A percentile compares a stretch with the other conserved stretches of the same genome.
phyloP scores from a whole-genome alignment of 352 stramenopile species.

The Phytophthora aleatoria region DNA sequence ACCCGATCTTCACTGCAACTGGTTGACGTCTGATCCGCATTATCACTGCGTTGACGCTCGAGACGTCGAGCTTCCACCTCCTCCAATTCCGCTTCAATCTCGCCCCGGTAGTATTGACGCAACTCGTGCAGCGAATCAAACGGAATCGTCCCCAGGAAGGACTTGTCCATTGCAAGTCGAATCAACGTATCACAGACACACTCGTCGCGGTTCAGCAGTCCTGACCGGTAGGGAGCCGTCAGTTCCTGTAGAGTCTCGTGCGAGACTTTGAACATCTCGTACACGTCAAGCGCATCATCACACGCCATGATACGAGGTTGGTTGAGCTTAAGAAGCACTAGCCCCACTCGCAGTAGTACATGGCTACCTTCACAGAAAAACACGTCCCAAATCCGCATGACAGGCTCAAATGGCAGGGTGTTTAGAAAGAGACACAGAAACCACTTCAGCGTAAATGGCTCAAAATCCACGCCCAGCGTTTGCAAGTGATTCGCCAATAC shows the following conservation, averaged over 20 bases:
- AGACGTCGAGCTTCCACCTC: slow-evolving; percentile 40
- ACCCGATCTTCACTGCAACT: slow-evolving; percentile 32
- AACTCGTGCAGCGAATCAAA: slow-evolving; percentile 81
- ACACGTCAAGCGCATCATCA: slow-evolving; percentile 78
- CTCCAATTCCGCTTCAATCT: slow-evolving; percentile 63
- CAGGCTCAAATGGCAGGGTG: slow-evolving; percentile 86
- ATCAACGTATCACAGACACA: slow-evolving; percentile 85
- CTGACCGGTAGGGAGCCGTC: slow-evolving; percentile 59
- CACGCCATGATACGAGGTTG: slow-evolving; percentile 72
- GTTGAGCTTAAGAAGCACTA: slow-evolving; percentile 87
- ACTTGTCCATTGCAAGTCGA: slow-evolving; percentile 80
- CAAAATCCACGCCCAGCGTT: slow-evolving; percentile 76
- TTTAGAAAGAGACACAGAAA: slow-evolving; percentile 94
- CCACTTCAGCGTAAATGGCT: slow-evolving; percentile 93
- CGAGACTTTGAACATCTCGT: slow-evolving; percentile 84
- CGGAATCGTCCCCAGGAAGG: slow-evolving; percentile 75
- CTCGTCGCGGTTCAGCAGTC: slow-evolving; percentile 77
- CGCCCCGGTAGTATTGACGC: slow-evolving; percentile 59
- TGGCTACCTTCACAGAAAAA: slow-evolving; percentile 92
- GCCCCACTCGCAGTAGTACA: slow-evolving; percentile 83
- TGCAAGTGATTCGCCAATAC: slow-evolving; percentile 73
- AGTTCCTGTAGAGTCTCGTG: slow-evolving; percentile 62
- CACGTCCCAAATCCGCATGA: slow-evolving; percentile 90
- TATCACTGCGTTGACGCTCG: slow-evolving; percentile 24
- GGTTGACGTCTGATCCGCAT: slow-evolving; percentile 21